phyloP scores from a whole-genome alignment of 108 stramenopile species.

The Cylindrotheca closterium region DNA sequence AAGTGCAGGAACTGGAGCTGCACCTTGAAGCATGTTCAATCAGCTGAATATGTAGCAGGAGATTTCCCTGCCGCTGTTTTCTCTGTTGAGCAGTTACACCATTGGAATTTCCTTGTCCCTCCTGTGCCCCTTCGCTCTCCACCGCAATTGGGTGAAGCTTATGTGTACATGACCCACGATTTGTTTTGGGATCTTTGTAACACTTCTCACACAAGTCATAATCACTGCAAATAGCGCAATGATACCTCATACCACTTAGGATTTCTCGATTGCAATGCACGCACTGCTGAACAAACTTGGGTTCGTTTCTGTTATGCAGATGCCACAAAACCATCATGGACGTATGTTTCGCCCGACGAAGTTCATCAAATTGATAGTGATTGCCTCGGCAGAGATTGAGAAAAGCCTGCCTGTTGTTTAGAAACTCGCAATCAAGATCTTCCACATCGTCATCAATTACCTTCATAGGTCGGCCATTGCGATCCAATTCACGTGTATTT shows the following conservation, averaged over 20 bases:
- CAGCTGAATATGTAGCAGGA: conserved; percentile 93
- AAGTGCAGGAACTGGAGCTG: conserved; percentile 71
- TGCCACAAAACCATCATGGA: conserved; percentile 99
- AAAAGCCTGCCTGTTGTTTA: conserved; percentile 87
- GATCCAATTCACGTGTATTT: conserved; percentile 32
- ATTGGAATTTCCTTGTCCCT: conserved; percentile 36
- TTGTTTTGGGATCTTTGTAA: conserved; percentile 64
- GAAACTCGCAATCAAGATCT: conserved; percentile 87
- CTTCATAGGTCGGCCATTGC: conserved; percentile 56
- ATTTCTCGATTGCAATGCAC: conserved; percentile 80
- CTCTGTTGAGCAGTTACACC: conserved; percentile 76
- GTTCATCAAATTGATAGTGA: conserved; percentile 99
- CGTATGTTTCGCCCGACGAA: conserved; percentile 97
- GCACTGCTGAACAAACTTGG: conserved; percentile 93
- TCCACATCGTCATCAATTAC: conserved; percentile 89
- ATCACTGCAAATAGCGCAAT: conserved; percentile 87
- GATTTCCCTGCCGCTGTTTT: conserved; percentile 79
- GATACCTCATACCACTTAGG: conserved; percentile 77
- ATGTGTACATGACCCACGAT: conserved; percentile 79
- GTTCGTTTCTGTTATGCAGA: conserved; percentile 94
- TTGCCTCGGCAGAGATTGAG: conserved; percentile 89
- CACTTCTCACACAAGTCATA: conserved; percentile 92
- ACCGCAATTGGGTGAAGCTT: conserved; percentile 70
- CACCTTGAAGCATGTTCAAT: conserved; percentile 96
- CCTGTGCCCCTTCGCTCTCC: conserved; percentile 40